Evolutionary conservation across 2,329 filamentous ascomycete species (phyloP).

Genomic region (Sporothrix dimorphospora): DNA sequence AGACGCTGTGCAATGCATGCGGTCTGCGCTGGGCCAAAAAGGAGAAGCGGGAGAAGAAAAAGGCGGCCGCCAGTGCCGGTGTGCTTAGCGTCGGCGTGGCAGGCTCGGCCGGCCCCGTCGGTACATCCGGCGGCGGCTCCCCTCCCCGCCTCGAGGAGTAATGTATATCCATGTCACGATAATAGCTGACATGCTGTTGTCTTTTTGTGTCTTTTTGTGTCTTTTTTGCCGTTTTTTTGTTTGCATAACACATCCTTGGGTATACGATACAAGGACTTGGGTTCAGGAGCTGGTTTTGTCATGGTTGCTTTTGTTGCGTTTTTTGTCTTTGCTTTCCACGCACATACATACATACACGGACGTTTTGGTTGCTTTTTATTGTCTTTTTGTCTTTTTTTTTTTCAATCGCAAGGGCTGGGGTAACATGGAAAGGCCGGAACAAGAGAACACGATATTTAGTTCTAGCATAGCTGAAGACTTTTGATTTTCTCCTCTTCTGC

Average conservation of each 20-base stretch:
- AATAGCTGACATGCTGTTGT: neutral
- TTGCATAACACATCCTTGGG: slow-evolving; percentile 15
- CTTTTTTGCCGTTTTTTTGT: neutral
- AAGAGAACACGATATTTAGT: slow-evolving; percentile 21
- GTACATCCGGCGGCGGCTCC: neutral
- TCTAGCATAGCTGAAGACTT: neutral
- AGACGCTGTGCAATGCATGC: slow-evolving; percentile 95
- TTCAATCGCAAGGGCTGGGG: neutral
- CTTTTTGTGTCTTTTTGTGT: slow-evolving; percentile 1
- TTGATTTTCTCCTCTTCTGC: neutral
- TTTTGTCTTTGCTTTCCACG: neutral
- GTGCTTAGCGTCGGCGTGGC: neutral
- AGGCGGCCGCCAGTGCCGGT: slow-evolving; percentile 33
- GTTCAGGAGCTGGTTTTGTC: neutral
- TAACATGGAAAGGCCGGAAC: slow-evolving; percentile 19
- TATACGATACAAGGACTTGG: slow-evolving; percentile 24
- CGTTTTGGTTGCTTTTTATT: neutral
- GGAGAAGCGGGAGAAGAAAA: slow-evolving; percentile 67
- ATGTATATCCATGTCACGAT: neutral
- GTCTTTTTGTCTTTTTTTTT: neutral
- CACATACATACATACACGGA: slow-evolving; percentile 17
- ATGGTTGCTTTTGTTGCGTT: neutral
- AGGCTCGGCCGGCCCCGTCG: neutral
- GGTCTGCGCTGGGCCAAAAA: slow-evolving; percentile 78
- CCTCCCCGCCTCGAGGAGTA: slow-evolving; percentile 4